A percentile compares a stretch with the other conserved stretches of the same genome.
phyloP scores from a whole-genome alignment of 768 basidiomycete genomes.

The Cubamyces sp. region DNA sequence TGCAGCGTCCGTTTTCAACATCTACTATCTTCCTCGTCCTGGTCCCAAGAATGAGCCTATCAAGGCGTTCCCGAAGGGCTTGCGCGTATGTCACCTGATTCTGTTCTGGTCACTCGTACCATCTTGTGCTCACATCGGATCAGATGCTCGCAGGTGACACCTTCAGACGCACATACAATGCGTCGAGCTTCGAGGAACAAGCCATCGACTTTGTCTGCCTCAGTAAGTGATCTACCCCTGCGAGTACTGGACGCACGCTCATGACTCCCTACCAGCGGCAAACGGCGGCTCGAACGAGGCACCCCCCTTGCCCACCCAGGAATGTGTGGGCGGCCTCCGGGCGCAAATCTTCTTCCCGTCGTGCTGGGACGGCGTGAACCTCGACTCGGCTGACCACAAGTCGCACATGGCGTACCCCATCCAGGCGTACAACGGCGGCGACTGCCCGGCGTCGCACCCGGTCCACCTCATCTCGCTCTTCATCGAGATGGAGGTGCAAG shows the following conservation, averaged over 20 bases:
- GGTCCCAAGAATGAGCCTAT: slow-evolving; percentile 27
- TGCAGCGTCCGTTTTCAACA: slow-evolving; percentile 26
- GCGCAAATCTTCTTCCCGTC: slow-evolving; percentile 38
- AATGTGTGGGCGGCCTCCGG: slow-evolving; percentile 35
- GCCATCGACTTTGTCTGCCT: slow-evolving; percentile 41
- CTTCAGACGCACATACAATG: slow-evolving; percentile 36
- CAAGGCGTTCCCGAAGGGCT: slow-evolving; percentile 30
- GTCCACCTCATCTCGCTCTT: slow-evolving; percentile 33
- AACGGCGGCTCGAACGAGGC: slow-evolving; percentile 27
- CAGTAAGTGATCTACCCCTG: not conserved
- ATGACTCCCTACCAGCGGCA: slow-evolving; percentile 26
- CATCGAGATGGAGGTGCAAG: slow-evolving; percentile 30
- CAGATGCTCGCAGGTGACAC: slow-evolving; percentile 38
- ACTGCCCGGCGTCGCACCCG: slow-evolving; percentile 31
- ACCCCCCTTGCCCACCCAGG: slow-evolving; percentile 22
- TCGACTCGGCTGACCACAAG: slow-evolving; percentile 44
- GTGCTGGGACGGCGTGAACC: slow-evolving; percentile 46
- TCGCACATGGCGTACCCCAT: slow-evolving; percentile 43
- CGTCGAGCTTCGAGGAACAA: slow-evolving; percentile 32
- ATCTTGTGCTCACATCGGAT: not conserved
- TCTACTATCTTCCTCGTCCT: slow-evolving; percentile 31
- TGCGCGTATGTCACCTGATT: slow-evolving; percentile 21
- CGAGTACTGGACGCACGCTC: not conserved
- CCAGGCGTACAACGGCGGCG: slow-evolving; percentile 30
- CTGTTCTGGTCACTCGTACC: not conserved